Conservation (phyloP, 768 basidiomycete genomes). For the Ramaria rubella region DNA sequence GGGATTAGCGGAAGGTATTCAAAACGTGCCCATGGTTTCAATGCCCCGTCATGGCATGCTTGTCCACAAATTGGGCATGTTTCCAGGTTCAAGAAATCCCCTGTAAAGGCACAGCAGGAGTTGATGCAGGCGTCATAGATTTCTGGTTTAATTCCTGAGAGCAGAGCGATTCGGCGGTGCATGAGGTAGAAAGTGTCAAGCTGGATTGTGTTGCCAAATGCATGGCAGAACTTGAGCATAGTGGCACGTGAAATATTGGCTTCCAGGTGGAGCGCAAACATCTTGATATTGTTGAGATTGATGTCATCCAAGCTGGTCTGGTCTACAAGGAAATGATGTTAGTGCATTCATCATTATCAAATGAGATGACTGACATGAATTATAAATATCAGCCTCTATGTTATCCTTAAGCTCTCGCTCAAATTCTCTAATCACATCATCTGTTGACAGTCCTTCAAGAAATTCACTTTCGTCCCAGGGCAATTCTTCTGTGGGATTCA, state of each 20-base stretch:
- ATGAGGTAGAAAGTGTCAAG: not conserved
- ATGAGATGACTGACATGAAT: not conserved
- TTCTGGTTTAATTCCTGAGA: constrained; percentile 28
- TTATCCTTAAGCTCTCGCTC: too few species aligned
- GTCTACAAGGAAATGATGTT: not conserved
- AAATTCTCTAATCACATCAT: too few species aligned
- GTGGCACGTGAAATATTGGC: not conserved
- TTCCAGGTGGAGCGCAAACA: not conserved
- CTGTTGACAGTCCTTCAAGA: too few species aligned
- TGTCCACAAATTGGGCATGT: constrained; percentile 33
- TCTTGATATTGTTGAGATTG: not conserved
- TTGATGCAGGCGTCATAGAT: constrained; percentile 38
- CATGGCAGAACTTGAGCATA: not conserved
- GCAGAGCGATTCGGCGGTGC: constrained; percentile 20
- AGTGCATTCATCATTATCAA: not conserved
- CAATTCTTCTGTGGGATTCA: too few species aligned
- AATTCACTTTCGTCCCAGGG: too few species aligned
- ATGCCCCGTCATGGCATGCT: constrained; percentile 17
- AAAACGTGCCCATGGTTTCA: constrained; percentile 24
- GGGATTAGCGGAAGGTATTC: constrained; percentile 35
- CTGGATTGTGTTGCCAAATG: not conserved
- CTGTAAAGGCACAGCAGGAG: constrained; percentile 35
- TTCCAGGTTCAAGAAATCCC: constrained; percentile 21
- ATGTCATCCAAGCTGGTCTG: not conserved
- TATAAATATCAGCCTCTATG: too few species aligned